Conservation (phyloP, 257 asterid species). For the Nicotiana attenuata region DNA sequence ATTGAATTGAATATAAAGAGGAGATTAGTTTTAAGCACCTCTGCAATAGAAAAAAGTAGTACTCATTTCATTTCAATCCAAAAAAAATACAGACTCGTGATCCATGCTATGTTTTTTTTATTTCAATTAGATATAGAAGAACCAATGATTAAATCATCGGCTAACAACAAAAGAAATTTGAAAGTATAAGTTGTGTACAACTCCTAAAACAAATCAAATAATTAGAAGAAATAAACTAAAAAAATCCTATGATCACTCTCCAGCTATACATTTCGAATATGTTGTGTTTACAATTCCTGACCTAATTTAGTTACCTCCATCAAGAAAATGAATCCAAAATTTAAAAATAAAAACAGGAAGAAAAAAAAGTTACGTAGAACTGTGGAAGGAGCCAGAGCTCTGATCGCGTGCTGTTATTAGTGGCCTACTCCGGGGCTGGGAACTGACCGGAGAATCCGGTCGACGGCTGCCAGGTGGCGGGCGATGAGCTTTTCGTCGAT, state of each 20-base stretch:
- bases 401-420: conserved; percentile 10
- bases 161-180: background rate
- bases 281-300: background rate
- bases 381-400: background rate
- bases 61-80: background rate
- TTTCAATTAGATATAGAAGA: background rate
- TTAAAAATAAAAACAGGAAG: background rate
- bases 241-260: background rate
- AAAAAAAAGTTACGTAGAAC: background rate
- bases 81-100: background rate
- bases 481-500: conserved; percentile 35
- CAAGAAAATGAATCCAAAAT: conserved; percentile 12
- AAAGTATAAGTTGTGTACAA: background rate
- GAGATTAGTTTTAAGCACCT: background rate
- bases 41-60: background rate
- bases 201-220: background rate
- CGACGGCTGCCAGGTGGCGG: conserved; percentile 42
- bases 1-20: background rate
- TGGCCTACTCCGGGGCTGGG: conserved; percentile 65
- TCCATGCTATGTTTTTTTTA: background rate
- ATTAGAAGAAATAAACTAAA: background rate
- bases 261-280: conserved; percentile 1
- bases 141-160: background rate
- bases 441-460: conserved; percentile 47
- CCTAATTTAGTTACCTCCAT: background rate